Evolutionary conservation across 2,329 filamentous ascomycete genomes (phyloP), one percentile per base, ranked within the genome.

Genomic region (Parascedosporium putredinis): DNA sequence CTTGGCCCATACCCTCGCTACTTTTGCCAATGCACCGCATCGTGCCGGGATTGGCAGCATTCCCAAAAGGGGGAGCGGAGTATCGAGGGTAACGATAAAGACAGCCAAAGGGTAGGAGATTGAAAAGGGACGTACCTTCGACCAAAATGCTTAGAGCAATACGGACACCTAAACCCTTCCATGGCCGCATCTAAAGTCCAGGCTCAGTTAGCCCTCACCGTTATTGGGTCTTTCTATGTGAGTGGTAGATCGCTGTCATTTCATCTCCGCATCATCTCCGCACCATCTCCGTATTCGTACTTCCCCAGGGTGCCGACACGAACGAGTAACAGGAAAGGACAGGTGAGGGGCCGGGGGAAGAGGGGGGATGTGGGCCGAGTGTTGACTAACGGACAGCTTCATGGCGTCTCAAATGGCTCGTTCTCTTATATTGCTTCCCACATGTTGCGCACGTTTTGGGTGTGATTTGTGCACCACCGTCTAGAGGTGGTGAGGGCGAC

Each of bases 351-450:
- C n/a, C n/a, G n/a, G n/a, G n/a, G n/a, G n/a, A n/a, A n/a, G n/a
- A n/a, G n/a, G n/a, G n/a, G 5, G 27, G 27, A 31, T 12, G n/a
- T 49, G 20, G 48, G 29, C n/a, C 23, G 7, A 33, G 22, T 12
- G 45, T n/a, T 29, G 31, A 50, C 49, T 20, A 24, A 50, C 49
- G 49, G 8, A 31, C 40, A 24, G 43, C 42, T 29, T 46, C 49
- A 34, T 50, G 49, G 7, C 47, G 38, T 22, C 47, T 42, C 3
- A 50, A 40, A 25, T 50, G 47, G 47, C 38, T 50, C 14, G 16
- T 45, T 22, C 47, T 44, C 40, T 50, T 44, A 25, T 50, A 50
- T 42, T 50, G 24, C 40, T 34, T 44, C 5, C 47, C 47, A 24
- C 47, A 50, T 9, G 40, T 42, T 9, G 16, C 23, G 27, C 47